Base-by-base conservation (phyloP, 2,329 filamentous ascomycete species). In the Cytospora schulzeri region DNA sequence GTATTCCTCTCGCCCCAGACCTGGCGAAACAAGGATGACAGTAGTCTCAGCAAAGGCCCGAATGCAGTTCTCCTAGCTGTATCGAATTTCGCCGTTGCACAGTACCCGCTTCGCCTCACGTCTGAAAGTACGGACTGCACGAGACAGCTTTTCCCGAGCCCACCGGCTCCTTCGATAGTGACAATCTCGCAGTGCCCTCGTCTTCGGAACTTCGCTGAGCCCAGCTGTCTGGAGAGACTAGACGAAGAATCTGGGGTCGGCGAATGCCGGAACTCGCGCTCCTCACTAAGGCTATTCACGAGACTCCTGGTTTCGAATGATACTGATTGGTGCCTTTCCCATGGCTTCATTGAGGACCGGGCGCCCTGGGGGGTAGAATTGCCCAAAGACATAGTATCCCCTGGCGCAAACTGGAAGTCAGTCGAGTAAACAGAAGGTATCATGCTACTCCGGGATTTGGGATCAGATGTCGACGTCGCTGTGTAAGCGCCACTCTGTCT, bases 1-100 rank as follows among this genome's bases (percentile, higher is more conserved):
- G 87, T 88, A 69, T 89, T 86, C 48, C 83, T 82, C 72, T 90
- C 87, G 1, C 86, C 87, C 80, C 86, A 89, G 3, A 89, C 84
- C 71, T 90, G 87, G 70, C 86, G 86, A 74, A 89, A 89, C 19
- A 90, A 76, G 24, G 85, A 88, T 14, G 86, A 88, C 14, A 89
- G 74, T n/a, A 89, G 75, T 73, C 85, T 88, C 29, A 89, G 79
- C 48, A 89, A 75, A 4, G 87, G 87, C 1, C 86, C 86, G 71
- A 88, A 89, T 4, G 87, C 84, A 11, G 81, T 84, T 69, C 82
- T 82, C 68, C 84, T 80, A 0, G 86, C 83, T 0, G 83, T 84
- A 70, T 90, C 87, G 65, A 89, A 89, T 71, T 89, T 89, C 50
- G 87, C 84, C 35, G 85, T 88, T 8, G 86, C 85, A 70, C 86